Conservation (phyloP, 2,329 filamentous ascomycete genomes). For the Penicillium occitanis region DNA sequence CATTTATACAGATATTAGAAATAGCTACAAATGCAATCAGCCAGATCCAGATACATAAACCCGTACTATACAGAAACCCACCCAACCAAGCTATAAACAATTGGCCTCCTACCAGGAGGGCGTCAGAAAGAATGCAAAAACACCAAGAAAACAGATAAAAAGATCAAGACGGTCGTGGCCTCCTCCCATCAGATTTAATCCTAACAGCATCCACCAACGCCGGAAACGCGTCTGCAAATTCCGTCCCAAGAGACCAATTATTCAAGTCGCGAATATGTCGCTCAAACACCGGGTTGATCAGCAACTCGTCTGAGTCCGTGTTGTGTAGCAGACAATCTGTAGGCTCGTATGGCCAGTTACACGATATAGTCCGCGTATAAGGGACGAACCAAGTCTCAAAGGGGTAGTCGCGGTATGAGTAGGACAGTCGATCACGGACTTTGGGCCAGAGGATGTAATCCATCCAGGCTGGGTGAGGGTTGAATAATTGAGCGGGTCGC, state of each 20-base stretch:
- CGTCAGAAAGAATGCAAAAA: neutral
- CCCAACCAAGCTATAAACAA: neutral
- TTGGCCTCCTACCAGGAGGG: neutral
- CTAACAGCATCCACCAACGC: conserved; percentile 46
- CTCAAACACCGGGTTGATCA: conserved; percentile 86
- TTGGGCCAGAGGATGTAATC: conserved; percentile 77
- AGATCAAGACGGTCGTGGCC: neutral
- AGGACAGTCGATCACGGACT: conserved; percentile 68
- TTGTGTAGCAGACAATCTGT: conserved; percentile 65
- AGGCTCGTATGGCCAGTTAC: conserved; percentile 83
- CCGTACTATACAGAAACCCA: neutral
- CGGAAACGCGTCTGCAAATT: conserved; percentile 67
- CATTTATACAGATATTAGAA: conserved; percentile 3
- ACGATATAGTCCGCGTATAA: conserved; percentile 69
- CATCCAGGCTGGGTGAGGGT: conserved; percentile 74
- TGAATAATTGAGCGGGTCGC: conserved; percentile 63
- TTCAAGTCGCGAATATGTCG: conserved; percentile 70
- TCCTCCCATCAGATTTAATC: conserved; percentile 32
- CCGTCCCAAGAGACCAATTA: conserved; percentile 78
- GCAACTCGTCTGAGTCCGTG: conserved; percentile 59
- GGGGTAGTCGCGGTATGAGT: conserved; percentile 55
- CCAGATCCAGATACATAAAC: neutral
- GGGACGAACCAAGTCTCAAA: conserved; percentile 84
- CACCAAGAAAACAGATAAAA: neutral
- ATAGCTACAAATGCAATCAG: conserved; percentile 3